Conservation (phyloP, 208 protist species). For the Trypanosomatidae sp. region DNA sequence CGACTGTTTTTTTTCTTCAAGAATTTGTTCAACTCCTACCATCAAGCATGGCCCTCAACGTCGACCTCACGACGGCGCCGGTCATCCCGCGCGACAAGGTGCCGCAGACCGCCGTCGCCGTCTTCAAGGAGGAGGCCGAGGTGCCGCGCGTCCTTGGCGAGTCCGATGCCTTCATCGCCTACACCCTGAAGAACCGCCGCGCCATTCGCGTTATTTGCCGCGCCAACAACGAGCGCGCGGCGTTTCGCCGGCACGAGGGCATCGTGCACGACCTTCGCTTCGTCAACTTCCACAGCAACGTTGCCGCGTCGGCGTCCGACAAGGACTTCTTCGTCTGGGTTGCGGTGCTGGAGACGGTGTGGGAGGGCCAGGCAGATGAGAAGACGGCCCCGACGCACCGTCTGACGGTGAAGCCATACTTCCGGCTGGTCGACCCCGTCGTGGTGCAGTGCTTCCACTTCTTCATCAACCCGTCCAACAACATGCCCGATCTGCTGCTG, state of each 20-base stretch:
- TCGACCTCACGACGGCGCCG: slow-evolving; percentile 22
- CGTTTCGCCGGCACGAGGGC: slow-evolving; percentile 49
- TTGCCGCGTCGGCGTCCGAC: slow-evolving; percentile 60
- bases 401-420: slow-evolving; percentile 75
- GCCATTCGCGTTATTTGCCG: slow-evolving; percentile 69
- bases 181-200: slow-evolving; percentile 77
- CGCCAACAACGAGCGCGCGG: slow-evolving; percentile 55
- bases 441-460: slow-evolving; percentile 71
- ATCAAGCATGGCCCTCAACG: not conserved
- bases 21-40: no score
- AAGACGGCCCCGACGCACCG: slow-evolving; percentile 5
- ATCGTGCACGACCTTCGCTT: slow-evolving; percentile 68
- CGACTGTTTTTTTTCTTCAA: no score
- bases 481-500: slow-evolving; percentile 73
- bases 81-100: slow-evolving; percentile 30
- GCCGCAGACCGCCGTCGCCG: slow-evolving; percentile 38
- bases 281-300: slow-evolving; percentile 91
- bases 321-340: slow-evolving; percentile 84
- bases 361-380: not conserved
- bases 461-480: slow-evolving; percentile 76
- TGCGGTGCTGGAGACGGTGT: slow-evolving; percentile 34
- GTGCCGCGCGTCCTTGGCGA: slow-evolving; percentile 71
- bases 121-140: slow-evolving; percentile 64
- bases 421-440: slow-evolving; percentile 61
- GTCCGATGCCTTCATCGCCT: slow-evolving; percentile 74